Evolutionary conservation across 2,329 filamentous ascomycete species (phyloP), one percentile per base, ranked within the genome.

Genomic region (Hypomyces perniciosus): DNA sequence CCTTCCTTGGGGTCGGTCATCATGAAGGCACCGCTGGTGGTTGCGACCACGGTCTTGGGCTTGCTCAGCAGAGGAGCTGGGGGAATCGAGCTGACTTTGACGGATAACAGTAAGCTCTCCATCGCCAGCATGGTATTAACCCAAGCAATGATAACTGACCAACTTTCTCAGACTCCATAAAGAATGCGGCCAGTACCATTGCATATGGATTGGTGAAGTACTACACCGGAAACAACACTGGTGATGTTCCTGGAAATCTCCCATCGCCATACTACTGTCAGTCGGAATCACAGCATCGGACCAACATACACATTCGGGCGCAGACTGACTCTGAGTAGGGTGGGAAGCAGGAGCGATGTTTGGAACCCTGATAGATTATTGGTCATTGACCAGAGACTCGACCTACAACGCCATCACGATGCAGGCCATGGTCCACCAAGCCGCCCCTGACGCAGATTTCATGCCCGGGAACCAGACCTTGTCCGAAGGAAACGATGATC

Each of bases 311-410:
- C 39, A 8, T 31, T 30, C 27, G 38, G 12, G 2, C 9, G 37
- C 28, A 31, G 3, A 30, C 58, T 63, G 46, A 65, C 53, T 28
- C 5, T 26, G 27, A 28, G 6, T 40, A 71, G 68, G 75, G 86
- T 90, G 86, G 86, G 84, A 88, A 65, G 81, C 83, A 0, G 82
- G 84, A 20, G 81, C 83, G 48, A 78, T 90, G 76, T 87, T 89
- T 60, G 82, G 85, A 48, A 79, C 82, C 2, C 64, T 89, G 56
- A 69, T 90, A 48, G 84, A 89, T 65, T 90, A 90, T 67, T 88
- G 83, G 82, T 78, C 79, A 57, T 76, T 83, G 50, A 88, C 85
- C 0, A 84, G 81, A 12, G 85, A 89, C 67, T 63, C 70, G 1
- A 76, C 77, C 4, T 88, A 88, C 69, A 85, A 84, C 62, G 68